Evolutionary conservation across 2,329 filamentous ascomycete genomes (phyloP).

Genomic region (Zasmidium cellare): DNA sequence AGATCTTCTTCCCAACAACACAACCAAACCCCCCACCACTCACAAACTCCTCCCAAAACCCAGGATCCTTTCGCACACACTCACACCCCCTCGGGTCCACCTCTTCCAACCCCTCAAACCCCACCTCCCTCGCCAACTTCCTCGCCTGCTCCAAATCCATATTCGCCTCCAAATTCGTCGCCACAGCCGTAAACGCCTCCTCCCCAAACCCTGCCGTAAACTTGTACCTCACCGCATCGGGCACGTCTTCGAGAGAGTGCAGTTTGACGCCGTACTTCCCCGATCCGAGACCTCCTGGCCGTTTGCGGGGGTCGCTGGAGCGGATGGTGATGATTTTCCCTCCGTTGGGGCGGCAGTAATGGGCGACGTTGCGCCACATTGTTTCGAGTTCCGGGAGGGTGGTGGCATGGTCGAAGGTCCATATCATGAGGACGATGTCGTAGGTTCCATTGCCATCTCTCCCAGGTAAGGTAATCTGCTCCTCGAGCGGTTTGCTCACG

Average conservation of each 20-base stretch:
- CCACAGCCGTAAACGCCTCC: background rate
- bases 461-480: background rate
- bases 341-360: background rate
- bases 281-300: background rate
- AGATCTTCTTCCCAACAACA: no score
- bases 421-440: constrained; percentile 2
- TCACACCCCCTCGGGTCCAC: background rate
- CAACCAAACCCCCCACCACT: no score
- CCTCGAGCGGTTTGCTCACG: constrained; percentile 1
- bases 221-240: background rate
- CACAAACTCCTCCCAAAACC: constrained; percentile 1
- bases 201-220: background rate
- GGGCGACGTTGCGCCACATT: constrained; percentile 3
- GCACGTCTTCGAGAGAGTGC: background rate
- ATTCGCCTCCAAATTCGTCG: background rate
- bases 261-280: constrained; percentile 1
- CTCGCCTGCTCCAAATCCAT: background rate
- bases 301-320: background rate
- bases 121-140: background rate
- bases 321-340: constrained; percentile 1
- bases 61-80: background rate
- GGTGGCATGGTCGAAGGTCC: constrained; percentile 6
- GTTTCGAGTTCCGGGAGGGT: background rate
- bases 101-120: background rate
- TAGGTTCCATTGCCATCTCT: background rate